These are phyloP conservation scores for Amphicarpaea edgeworthii DNA, from an alignment of 306 rosid species.

Conservation along the genomic window DNA sequence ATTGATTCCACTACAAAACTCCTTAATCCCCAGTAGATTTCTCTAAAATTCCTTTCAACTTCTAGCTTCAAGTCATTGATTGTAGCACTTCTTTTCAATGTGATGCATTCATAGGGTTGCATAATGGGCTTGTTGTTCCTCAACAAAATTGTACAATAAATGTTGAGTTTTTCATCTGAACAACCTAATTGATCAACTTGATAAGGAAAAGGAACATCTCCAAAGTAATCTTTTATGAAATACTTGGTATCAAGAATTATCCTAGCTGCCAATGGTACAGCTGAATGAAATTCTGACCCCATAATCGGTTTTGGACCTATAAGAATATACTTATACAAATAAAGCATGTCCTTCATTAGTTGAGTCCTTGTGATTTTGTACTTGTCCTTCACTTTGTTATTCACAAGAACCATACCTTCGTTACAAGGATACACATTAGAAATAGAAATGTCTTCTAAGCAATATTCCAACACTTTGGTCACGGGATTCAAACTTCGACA, in stretches of 20 bases:
- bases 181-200: slow-evolving; percentile 52
- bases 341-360: slow-evolving; percentile 72
- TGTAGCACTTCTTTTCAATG: slow-evolving; percentile 61
- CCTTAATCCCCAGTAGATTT: slow-evolving; percentile 76
- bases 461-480: slow-evolving; percentile 82
- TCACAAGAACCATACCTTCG: slow-evolving; percentile 49
- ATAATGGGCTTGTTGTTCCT: slow-evolving; percentile 38
- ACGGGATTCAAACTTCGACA: slow-evolving; percentile 78
- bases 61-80: slow-evolving; percentile 70
- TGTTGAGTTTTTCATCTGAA: slow-evolving; percentile 53
- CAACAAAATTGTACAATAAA: slow-evolving; percentile 62
- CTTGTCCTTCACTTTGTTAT: slow-evolving; percentile 51
- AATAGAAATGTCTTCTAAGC: slow-evolving; percentile 78
- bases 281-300: slow-evolving; percentile 57
- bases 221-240: slow-evolving; percentile 65
- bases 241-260: slow-evolving; percentile 76
- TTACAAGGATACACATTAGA: slow-evolving; percentile 57
- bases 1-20: slow-evolving; percentile 66
- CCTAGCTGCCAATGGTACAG: slow-evolving; percentile 69
- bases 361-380: slow-evolving; percentile 69
- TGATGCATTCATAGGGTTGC: slow-evolving; percentile 74
- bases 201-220: slow-evolving; percentile 52
- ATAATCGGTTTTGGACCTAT: slow-evolving; percentile 56
- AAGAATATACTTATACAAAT: slow-evolving; percentile 65
- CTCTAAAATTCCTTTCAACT: slow-evolving; percentile 74